Base-by-base conservation (phyloP, 2,329 filamentous ascomycete species). In the Pezizomycotina sp. region DNA sequence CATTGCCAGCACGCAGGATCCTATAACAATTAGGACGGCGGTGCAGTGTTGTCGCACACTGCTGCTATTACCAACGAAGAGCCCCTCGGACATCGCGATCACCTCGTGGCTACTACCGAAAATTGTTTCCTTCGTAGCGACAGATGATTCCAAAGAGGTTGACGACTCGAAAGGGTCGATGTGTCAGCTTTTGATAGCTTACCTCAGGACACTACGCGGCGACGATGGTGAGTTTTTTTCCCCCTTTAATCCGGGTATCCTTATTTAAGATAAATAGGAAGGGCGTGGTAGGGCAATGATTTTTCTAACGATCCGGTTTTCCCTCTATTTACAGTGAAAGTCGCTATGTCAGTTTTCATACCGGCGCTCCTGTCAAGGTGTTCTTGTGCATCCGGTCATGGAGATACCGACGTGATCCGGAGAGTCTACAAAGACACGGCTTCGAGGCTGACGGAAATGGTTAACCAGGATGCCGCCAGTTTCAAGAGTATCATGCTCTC, bases 1-100 rank as follows among this genome's bases (percentile, higher is more conserved):
- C 14, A 61, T 86, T 23, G 86, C 92, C 52, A 92, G 84, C 55
- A 67, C 98, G 14, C 58, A 63, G 34, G 63, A 67, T 35, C 55
- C 42, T 9, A 34, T 46, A 16, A 42, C 38, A 16, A 35, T 33
- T 9, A 31, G 77, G 71, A 86, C 81, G 37, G 83, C 89, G 1
- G 78, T 82, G 43, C 83, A 82, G 52, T 98, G 89, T 57, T 71
- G 86, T 48, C 74, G 84, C 38, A 89, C 83, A 5, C 65, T 95
- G 19, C 61, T 92, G 3, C 63, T 77, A 49, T 60, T 68, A 34
- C 50, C 59, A 48, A 61, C 69, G 33, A 62, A 71, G 46, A 68
- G 74, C 42, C 48, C 65, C 1, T 73, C 78, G 13, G 76, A 83
- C 53, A 69, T 82, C 49, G 71, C 68, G 42, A 74, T 95, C 33